Percentiles rank a stretch among this genome's conserved stretches.
These are phyloP conservation scores for Cyclotella choctawhatcheeana DNA, from an alignment of 108 stramenopile genomes.

Conservation along the genomic window DNA sequence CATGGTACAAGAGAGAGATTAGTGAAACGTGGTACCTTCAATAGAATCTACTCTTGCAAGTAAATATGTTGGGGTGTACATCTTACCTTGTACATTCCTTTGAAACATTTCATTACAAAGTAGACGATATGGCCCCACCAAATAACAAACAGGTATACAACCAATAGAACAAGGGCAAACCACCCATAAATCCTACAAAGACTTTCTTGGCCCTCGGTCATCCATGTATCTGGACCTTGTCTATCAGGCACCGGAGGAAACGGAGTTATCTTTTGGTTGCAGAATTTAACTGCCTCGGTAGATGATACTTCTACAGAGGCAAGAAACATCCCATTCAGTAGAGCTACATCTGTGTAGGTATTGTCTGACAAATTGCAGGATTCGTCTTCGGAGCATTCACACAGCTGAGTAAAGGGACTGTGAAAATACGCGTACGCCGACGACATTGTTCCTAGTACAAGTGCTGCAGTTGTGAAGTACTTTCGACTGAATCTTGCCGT, in stretches of 20 bases:
- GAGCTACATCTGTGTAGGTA: slow-evolving; percentile 13
- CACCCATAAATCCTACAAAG: slow-evolving; percentile 64
- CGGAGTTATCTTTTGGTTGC: slow-evolving; percentile 50
- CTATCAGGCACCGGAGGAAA: slow-evolving; percentile 58
- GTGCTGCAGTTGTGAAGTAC: slow-evolving; percentile 68
- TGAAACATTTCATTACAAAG: slow-evolving; percentile 29
- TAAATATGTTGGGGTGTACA: not conserved
- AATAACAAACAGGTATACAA: slow-evolving; percentile 45
- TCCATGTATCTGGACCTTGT: slow-evolving; percentile 56
- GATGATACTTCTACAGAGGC: slow-evolving; percentile 31
- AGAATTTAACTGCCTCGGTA: slow-evolving; percentile 41
- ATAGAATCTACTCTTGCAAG: not conserved
- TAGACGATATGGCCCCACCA: not conserved
- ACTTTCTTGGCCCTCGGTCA: slow-evolving; percentile 54
- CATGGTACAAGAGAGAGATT: not conserved
- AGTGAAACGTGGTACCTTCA: not conserved
- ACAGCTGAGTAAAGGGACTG: slow-evolving; percentile 71
- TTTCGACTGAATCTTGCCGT: slow-evolving; percentile 65
- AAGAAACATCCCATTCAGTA: slow-evolving; percentile 16
- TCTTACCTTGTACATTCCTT: slow-evolving; percentile 53
- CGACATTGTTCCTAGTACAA: slow-evolving; percentile 47
- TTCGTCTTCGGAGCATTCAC: slow-evolving; percentile 34
- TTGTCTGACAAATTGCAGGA: not conserved
- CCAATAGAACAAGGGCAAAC: slow-evolving; percentile 41
- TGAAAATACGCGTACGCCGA: slow-evolving; percentile 65